Evolutionary conservation across 2,329 filamentous ascomycete genomes (phyloP).

Genomic region (Ophiostoma tasmaniense): DNA sequence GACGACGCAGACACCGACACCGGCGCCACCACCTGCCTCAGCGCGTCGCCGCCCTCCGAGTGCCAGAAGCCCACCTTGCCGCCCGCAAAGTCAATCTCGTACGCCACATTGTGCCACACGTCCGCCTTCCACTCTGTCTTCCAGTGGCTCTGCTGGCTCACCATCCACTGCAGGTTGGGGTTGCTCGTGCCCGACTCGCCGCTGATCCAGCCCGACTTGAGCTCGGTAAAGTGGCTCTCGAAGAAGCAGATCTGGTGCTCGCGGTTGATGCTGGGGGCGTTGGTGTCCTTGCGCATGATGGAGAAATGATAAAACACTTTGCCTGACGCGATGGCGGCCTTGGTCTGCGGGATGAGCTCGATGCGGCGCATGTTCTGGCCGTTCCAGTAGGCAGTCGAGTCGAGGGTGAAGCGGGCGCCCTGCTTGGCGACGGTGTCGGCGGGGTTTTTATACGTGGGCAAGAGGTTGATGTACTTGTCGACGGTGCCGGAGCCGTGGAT

Average conservation of each 20-base stretch:
- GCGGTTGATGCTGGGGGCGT: constrained; percentile 51
- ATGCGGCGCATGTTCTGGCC: constrained; percentile 64
- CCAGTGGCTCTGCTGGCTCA: constrained; percentile 53
- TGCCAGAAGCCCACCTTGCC: constrained; percentile 61
- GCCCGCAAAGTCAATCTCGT: constrained; percentile 59
- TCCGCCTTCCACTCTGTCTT: constrained; percentile 50
- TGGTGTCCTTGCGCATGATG: constrained; percentile 49
- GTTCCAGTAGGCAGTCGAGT: constrained; percentile 59
- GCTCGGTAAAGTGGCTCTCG: constrained; percentile 65
- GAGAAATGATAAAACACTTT: constrained; percentile 67
- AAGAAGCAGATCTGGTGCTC: constrained; percentile 60
- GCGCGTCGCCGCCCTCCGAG: constrained; percentile 50
- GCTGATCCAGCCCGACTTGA: constrained; percentile 58
- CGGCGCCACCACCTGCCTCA: constrained; percentile 51
- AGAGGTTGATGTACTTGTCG: constrained; percentile 54
- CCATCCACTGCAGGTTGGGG: constrained; percentile 55
- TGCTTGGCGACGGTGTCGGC: constrained; percentile 52
- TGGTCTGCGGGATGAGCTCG: constrained; percentile 65
- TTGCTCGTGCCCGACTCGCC: constrained; percentile 38
- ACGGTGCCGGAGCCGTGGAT: constrained; percentile 56
- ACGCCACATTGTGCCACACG: constrained; percentile 68
- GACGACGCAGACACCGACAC: constrained; percentile 52
- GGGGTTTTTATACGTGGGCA: constrained; percentile 54
- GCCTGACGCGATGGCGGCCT: constrained; percentile 54
- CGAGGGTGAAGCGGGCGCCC: constrained; percentile 61